phyloP scores from a whole-genome alignment of 805 yeast genomes.

The Suhomyces sp. region DNA sequence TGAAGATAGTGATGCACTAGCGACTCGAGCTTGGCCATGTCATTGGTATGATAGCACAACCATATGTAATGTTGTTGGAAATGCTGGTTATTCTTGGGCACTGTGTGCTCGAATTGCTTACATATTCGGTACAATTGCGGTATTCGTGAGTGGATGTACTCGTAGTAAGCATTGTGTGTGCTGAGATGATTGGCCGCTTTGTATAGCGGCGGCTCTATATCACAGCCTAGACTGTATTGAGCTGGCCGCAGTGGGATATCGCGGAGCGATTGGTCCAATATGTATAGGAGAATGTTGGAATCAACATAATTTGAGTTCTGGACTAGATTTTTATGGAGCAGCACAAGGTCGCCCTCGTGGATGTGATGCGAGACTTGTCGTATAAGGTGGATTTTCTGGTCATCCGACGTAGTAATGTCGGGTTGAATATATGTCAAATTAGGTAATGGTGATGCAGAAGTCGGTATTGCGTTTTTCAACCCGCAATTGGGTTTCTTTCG shows the following conservation, averaged over 20 bases:
- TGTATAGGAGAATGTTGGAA: conserved; percentile 1
- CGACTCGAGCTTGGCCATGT: conserved; percentile 21
- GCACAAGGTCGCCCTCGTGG: neutral
- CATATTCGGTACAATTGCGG: conserved; percentile 21
- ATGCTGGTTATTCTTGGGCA: conserved; percentile 1
- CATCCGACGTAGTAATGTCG: neutral
- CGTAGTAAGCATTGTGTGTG: conserved; percentile 5
- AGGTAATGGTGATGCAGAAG: neutral
- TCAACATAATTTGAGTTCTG: neutral
- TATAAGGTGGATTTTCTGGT: neutral
- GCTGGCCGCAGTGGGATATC: neutral
- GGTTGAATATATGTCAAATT: neutral
- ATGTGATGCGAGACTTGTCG: neutral
- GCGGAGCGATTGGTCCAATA: conserved; percentile 2
- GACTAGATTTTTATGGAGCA: neutral
- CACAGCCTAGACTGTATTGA: conserved; percentile 1
- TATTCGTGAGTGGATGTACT: conserved; percentile 15
- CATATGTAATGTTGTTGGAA: conserved; percentile 25
- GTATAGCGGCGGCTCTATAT: conserved; percentile 5
- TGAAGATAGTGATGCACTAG: conserved; percentile 20
- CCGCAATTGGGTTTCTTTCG: neutral
- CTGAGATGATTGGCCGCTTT: conserved; percentile 5
- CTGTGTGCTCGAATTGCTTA: conserved; percentile 9
- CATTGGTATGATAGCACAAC: conserved; percentile 36
- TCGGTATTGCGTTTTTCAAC: neutral